These are phyloP conservation scores for Funneliformis geosporum DNA, from an alignment of 192 early-diverging fungal genomes.

Conservation along the genomic window DNA sequence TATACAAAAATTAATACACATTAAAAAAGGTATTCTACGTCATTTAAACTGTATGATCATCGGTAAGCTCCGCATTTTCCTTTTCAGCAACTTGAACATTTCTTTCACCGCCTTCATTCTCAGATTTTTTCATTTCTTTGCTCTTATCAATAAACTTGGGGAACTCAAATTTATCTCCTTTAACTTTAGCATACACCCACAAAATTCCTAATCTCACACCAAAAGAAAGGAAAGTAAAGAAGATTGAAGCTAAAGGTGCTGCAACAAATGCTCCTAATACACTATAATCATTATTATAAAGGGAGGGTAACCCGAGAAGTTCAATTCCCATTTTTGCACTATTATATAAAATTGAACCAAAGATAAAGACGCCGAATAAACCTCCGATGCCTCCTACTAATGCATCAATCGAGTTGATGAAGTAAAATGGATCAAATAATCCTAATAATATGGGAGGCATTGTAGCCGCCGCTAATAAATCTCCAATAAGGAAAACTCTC, in stretches of 20 bases:
- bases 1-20: too few relatives aligned
- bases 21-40: background rate
- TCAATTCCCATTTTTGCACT: conserved; percentile 51
- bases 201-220: background rate
- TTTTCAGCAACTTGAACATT: background rate
- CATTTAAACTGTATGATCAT: background rate
- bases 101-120: background rate
- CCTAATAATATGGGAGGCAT: conserved; percentile 55
- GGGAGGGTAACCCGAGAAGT: conserved; percentile 45
- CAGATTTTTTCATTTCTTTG: background rate
- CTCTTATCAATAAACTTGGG: background rate
- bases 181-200: background rate
- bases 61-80: too few relatives aligned
- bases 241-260: background rate
- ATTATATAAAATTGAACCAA: conserved; percentile 52
- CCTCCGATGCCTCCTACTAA: conserved; percentile 55
- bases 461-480: conserved; percentile 55
- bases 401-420: conserved; percentile 52
- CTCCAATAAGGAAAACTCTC: conserved; percentile 55
- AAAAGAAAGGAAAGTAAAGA: conserved; percentile 16
- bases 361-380: conserved; percentile 50
- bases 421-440: conserved; percentile 42
- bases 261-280: conserved; percentile 58
- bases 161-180: background rate
- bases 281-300: conserved; percentile 55